These are phyloP conservation scores for Anaeramoeba flamelloides DNA, from an alignment of 78 protist species.

Conservation along the genomic window DNA sequence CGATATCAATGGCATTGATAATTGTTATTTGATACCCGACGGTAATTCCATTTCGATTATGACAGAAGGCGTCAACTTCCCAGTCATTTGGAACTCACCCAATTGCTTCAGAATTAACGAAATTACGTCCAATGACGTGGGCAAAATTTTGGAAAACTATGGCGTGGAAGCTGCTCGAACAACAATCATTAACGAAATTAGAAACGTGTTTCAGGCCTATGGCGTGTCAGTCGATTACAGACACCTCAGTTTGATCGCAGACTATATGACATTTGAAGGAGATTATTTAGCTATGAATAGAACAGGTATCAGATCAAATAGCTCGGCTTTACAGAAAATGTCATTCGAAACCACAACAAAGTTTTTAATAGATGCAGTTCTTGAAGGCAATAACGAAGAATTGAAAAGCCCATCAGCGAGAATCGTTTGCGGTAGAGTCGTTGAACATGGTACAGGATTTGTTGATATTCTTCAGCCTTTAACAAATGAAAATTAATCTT, in stretches of 20 bases:
- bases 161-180: conserved; percentile 64
- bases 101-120: background rate
- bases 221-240: conserved; percentile 84
- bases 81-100: background rate
- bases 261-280: conserved; percentile 61
- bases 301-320: conserved; percentile 21
- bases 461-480: conserved; percentile 9
- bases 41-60: background rate
- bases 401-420: conserved; percentile 1
- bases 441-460: conserved; percentile 20
- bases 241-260: conserved; percentile 82
- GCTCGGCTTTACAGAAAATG: conserved; percentile 47
- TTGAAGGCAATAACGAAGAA: background rate
- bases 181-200: conserved; percentile 55
- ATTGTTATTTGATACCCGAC: background rate
- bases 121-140: background rate
- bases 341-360: conserved; percentile 53
- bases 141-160: background rate
- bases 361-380: conserved; percentile 35
- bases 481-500: no score
- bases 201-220: conserved; percentile 71
- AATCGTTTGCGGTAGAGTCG: conserved; percentile 1
- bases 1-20: background rate
- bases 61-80: background rate
- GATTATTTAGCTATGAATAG: conserved; percentile 40